Percentiles rank a stretch among this genome's conserved stretches.
Evolutionary conservation across 768 basidiomycete genomes (phyloP).

Genomic region (Calocybe cyanea): DNA sequence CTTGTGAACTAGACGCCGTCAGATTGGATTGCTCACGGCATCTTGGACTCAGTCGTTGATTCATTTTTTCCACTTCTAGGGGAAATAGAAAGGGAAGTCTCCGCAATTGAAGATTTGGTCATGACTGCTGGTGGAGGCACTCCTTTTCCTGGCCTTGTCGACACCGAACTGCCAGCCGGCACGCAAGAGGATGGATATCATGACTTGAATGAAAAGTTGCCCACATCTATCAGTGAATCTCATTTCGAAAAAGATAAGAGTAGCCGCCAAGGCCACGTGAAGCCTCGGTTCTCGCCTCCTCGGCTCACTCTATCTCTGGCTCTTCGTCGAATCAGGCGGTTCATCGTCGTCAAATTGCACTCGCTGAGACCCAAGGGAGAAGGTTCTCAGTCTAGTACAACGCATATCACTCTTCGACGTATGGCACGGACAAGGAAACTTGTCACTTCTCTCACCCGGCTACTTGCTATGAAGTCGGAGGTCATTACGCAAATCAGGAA

Average conservation of each 20-base stretch:
- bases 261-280: slow-evolving; percentile 13
- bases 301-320: slow-evolving; percentile 31
- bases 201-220: background rate
- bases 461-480: slow-evolving; percentile 79
- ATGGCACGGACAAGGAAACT: slow-evolving; percentile 78
- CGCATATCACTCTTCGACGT: slow-evolving; percentile 55
- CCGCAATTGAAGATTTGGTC: slow-evolving; percentile 71
- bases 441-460: slow-evolving; percentile 71
- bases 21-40: slow-evolving; percentile 95
- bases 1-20: slow-evolving; percentile 5
- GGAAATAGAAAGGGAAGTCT: slow-evolving; percentile 77
- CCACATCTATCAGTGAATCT: background rate
- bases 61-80: slow-evolving; percentile 85
- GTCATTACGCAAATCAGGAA: slow-evolving; percentile 80
- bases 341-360: slow-evolving; percentile 22
- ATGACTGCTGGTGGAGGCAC: slow-evolving; percentile 26
- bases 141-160: background rate
- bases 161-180: background rate
- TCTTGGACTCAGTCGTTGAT: slow-evolving; percentile 92
- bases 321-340: slow-evolving; percentile 33
- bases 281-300: slow-evolving; percentile 29
- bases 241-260: slow-evolving; percentile 14
- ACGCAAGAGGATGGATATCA: background rate
- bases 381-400: slow-evolving; percentile 25
- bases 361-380: slow-evolving; percentile 12